These are phyloP conservation scores for Neopestalotiopsis rosae DNA, from an alignment of 2,329 filamentous ascomycete species.

Conservation along the genomic window DNA sequence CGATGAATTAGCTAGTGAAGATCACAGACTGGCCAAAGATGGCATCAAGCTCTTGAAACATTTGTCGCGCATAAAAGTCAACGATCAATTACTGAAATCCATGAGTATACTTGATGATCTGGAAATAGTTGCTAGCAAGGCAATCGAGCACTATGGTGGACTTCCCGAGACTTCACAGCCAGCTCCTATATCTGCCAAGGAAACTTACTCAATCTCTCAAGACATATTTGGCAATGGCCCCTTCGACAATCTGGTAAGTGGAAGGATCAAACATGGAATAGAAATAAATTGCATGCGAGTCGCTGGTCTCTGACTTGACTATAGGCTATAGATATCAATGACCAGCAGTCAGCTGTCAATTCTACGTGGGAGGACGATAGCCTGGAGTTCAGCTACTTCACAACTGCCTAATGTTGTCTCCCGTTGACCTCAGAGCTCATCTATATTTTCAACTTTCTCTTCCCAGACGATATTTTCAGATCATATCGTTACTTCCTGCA, in stretches of 20 bases:
- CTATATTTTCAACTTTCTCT: too few relatives aligned
- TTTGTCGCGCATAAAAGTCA: background rate
- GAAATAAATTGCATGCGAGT: too few relatives aligned
- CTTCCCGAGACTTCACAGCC: background rate
- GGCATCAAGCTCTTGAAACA: conserved; percentile 20
- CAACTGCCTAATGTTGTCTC: too few relatives aligned
- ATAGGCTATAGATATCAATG: too few relatives aligned
- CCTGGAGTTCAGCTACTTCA: too few relatives aligned
- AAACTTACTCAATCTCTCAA: background rate
- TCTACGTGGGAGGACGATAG: too few relatives aligned
- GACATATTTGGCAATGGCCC: background rate
- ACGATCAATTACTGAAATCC: background rate
- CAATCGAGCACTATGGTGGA: background rate
- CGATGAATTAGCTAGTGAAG: conserved; percentile 24
- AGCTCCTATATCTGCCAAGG: background rate
- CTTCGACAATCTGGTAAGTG: background rate
- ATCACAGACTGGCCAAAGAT: conserved; percentile 26
- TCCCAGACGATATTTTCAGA: too few relatives aligned
- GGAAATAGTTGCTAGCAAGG: background rate
- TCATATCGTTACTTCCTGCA: too few relatives aligned
- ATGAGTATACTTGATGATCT: conserved; percentile 3
- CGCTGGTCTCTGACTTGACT: too few relatives aligned
- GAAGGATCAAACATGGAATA: too few relatives aligned
- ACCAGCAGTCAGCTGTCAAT: too few relatives aligned
- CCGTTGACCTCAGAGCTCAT: too few relatives aligned